Evolutionary conservation across 2,329 filamentous ascomycete species (phyloP).

Genomic region (Pseudocercospora fijiensis): DNA sequence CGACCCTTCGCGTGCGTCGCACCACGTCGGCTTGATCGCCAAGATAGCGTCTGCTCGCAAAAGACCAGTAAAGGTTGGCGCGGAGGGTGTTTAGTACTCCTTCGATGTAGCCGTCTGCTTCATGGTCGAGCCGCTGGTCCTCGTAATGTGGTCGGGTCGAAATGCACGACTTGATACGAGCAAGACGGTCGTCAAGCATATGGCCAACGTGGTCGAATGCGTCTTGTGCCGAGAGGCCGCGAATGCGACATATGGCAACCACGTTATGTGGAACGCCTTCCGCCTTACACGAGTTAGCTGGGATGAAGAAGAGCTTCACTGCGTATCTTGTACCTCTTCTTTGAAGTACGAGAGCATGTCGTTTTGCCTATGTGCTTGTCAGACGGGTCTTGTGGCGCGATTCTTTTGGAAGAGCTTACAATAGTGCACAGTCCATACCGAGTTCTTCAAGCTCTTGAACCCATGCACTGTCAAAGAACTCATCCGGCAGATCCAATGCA

Average conservation of each 20-base stretch:
- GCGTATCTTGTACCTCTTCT: not conserved
- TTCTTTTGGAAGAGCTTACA: not conserved
- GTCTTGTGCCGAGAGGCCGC: not conserved
- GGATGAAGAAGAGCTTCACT: not conserved
- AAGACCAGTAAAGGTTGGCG: not conserved
- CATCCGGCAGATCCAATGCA: not conserved
- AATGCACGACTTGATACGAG: not conserved
- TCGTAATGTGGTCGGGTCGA: not conserved
- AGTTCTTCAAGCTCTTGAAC: not conserved
- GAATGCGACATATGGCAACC: not conserved
- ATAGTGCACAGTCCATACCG: not conserved
- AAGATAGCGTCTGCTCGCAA: not conserved
- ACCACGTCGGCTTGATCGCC: not conserved
- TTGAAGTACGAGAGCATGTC: constrained; percentile 5
- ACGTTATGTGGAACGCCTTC: constrained; percentile 5
- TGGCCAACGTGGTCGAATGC: not conserved
- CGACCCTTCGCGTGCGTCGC: not conserved
- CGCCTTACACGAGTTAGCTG: not conserved
- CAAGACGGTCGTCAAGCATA: constrained; percentile 2
- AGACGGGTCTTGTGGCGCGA: not conserved
- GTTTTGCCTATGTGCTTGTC: not conserved
- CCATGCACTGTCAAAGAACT: not conserved
- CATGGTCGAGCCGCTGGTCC: not conserved
- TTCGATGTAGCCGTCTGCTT: not conserved
- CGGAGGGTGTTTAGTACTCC: not conserved